Percentiles rank a stretch among this genome's conserved stretches.
These are phyloP conservation scores for Stagonosporopsis cucurbitacearum DNA, from an alignment of 2,329 filamentous ascomycete species.

Conservation along the genomic window DNA sequence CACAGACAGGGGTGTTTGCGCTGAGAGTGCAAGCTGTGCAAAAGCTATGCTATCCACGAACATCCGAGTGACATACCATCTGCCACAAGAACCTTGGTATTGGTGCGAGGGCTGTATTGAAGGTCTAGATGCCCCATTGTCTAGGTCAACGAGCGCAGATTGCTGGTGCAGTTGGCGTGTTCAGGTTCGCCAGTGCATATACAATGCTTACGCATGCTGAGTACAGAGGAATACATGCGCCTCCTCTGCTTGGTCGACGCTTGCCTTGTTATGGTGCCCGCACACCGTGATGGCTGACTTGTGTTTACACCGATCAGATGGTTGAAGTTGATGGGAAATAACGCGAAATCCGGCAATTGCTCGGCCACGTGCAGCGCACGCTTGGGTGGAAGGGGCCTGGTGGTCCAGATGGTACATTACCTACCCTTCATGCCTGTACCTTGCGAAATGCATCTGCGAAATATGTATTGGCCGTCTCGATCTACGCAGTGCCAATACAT, in stretches of 20 bases:
- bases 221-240: background rate
- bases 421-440: no score
- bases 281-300: background rate
- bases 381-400: background rate
- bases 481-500: background rate
- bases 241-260: background rate
- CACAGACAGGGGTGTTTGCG: slow-evolving; percentile 5
- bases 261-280: background rate
- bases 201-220: slow-evolving; percentile 5
- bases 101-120: background rate
- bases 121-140: background rate
- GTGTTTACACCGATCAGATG: background rate
- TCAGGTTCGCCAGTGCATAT: background rate
- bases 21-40: slow-evolving; percentile 1
- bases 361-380: slow-evolving; percentile 10
- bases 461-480: background rate
- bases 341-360: slow-evolving; percentile 5
- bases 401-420: no score
- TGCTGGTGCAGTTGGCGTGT: background rate
- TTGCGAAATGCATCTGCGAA: background rate
- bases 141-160: no score
- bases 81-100: slow-evolving; percentile 1
- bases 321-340: background rate
- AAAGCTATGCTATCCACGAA: slow-evolving; percentile 2
- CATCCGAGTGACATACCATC: slow-evolving; percentile 2